Base-by-base conservation (phyloP, 495 filamentous ascomycete species). In the Xylaria telfairii region DNA sequence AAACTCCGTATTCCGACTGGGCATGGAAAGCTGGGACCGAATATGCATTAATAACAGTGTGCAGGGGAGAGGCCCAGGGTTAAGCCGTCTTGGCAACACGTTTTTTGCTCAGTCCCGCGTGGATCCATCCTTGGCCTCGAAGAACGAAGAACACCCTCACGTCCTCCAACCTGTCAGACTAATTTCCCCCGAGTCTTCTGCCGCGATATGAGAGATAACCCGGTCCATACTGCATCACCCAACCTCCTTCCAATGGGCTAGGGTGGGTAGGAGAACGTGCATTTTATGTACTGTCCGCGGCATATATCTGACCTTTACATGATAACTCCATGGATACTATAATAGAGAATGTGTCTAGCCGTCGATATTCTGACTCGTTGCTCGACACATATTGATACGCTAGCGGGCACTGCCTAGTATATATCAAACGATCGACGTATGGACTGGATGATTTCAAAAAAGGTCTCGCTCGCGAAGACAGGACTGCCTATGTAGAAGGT, bases 51-150 rank as follows among this genome's bases (percentile, higher is more conserved):
- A 49, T 66, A 54, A 39, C 26, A 24, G 21, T 24, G 19, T 21
- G 21, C 49, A 53, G 49, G 34, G 34, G 24, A 46, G 10, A 56
- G 34, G 57, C 42, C n/a, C 41, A 54, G 67, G 57, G 44, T 44
- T 30, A 63, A 69, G 57, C 67, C 67, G 67, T 69, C 67, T 69
- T 69, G 67, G 67, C 67, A 39, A 32, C 67, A 69, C 67, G 56
- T 69, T 69, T 63, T 69, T 44, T 42, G n/a, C 28, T n/a, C 42
- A 66, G n/a, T 66, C 46, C 64, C 64, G 64, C 47, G 64, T 42
- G 64, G 64, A 47, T 54, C 64, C 13, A 12, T 64, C 61, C 61
- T 54, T 66, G 59, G 57, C 59, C 21, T 42, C 61, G 61, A 64
- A 65, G 32, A 51, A 39, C 61, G 61, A 64, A 65, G 32, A 51